Conservation (phyloP, 2,329 filamentous ascomycete species). For the Claviceps pazoutovae region DNA sequence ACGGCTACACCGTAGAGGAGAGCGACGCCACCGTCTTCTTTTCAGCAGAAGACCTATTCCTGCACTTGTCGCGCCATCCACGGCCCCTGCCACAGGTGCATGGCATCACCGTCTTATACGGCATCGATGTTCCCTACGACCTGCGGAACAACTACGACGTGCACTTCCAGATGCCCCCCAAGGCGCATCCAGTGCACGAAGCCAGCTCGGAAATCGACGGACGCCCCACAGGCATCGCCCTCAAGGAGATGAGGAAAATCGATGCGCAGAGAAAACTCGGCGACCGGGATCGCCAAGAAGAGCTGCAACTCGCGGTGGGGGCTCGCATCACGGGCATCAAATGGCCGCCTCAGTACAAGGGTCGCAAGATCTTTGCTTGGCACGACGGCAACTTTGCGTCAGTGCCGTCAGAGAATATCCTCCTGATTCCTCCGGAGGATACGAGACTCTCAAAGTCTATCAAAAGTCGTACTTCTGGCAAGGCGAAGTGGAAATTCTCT, state of each 20-base stretch:
- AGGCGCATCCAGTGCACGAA: slow-evolving; percentile 26
- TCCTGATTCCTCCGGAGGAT: slow-evolving; percentile 31
- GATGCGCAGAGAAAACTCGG: slow-evolving; percentile 30
- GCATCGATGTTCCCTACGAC: slow-evolving; percentile 23
- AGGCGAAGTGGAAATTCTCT: slow-evolving; percentile 39
- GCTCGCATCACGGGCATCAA: slow-evolving; percentile 36
- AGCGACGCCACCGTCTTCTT: slow-evolving; percentile 46
- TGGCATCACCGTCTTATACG: slow-evolving; percentile 35
- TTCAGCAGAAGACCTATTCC: slow-evolving; percentile 35
- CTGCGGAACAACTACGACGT: slow-evolving; percentile 38
- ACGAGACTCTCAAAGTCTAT: slow-evolving; percentile 31
- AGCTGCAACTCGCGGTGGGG: slow-evolving; percentile 32
- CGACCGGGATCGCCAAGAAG: slow-evolving; percentile 24
- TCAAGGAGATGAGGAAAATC: slow-evolving; percentile 31
- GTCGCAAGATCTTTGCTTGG: slow-evolving; percentile 42
- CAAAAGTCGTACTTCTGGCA: slow-evolving; percentile 32
- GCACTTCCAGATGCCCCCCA: slow-evolving; percentile 28
- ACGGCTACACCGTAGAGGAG: slow-evolving; percentile 33
- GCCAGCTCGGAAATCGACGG: slow-evolving; percentile 24
- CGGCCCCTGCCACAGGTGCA: slow-evolving; percentile 35
- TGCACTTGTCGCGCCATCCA: slow-evolving; percentile 38
- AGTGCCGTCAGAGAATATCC: slow-evolving; percentile 34
- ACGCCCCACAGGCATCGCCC: slow-evolving; percentile 31
- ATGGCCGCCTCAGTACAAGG: slow-evolving; percentile 36
- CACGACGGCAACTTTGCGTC: slow-evolving; percentile 38